Base-by-base conservation (phyloP, 2,329 filamentous ascomycete species). In the Penicillium sp. region DNA sequence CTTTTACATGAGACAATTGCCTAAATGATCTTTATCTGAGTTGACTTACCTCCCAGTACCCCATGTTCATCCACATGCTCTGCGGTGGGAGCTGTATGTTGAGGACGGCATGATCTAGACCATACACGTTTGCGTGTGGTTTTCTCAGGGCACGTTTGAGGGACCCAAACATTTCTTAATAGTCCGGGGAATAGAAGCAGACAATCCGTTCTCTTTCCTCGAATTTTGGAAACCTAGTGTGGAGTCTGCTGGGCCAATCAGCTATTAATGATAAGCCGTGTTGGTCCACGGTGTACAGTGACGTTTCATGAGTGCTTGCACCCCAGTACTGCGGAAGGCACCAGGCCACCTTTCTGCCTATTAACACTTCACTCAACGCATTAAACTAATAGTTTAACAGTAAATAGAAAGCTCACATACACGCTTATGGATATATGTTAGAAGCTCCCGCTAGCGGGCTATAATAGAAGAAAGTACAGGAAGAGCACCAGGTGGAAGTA, bases 61-160 rank as follows among this genome's bases (percentile, higher is more conserved):
- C 79, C 66, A 82, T 74, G 49, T 81, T 82, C 77, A 82, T 82
- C 78, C 79, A 82, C 77, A 81, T 78, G n/a, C 70, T 72, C 5
- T 62, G 57, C 2, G 73, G 66, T 1, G 74, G 73, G 1, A 76
- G 60, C 17, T 69, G 64, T 21, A 78, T 54, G 56, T 81, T 79
- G 43, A 81, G 71, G 53, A 77, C 73, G 54, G 77, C 79, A 68
- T 81, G 79, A 17, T 77, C 75, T 6, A 81, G 64, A 1, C 74
- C 73, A 54, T 81, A 81, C 13, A 67, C 40, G n/a, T 56, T 48
- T 19, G 55, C 31, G 7, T 53, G 48, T 17, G 50, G 44, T 6
- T 48, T 45, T 15, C 40, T 39, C 29, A 62, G 19, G 10, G 51
- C 12, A 22, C 47, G 35, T 37, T 50, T 51, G 26, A 57, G 22